These are phyloP conservation scores for Setaria viridis DNA, from an alignment of 202 grass and related monocot species.

Conservation along the genomic window DNA sequence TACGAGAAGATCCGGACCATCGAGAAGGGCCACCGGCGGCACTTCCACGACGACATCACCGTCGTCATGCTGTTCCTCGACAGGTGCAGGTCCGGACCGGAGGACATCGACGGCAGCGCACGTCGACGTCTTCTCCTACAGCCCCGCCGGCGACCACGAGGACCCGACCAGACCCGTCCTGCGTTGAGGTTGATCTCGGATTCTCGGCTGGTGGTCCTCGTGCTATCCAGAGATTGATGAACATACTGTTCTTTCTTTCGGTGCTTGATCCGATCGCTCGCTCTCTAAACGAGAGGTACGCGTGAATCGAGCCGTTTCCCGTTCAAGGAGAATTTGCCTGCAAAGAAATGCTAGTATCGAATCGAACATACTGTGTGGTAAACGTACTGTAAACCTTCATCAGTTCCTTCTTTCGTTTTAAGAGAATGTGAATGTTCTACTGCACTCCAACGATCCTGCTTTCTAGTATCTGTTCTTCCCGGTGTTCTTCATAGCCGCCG, in stretches of 20 bases:
- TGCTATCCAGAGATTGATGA: neutral
- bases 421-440: too few relatives aligned
- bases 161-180: constrained; percentile 52
- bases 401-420: neutral
- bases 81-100: constrained; percentile 11
- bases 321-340: neutral
- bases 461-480: neutral
- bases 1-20: constrained; percentile 69
- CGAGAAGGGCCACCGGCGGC: constrained; percentile 69
- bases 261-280: too few relatives aligned
- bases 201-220: neutral
- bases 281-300: neutral
- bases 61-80: constrained; percentile 86
- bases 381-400: neutral
- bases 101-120: constrained; percentile 62
- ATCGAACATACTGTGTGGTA: too few relatives aligned
- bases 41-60: constrained; percentile 87
- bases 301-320: neutral
- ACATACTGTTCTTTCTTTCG: neutral
- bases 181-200: neutral
- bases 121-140: constrained; percentile 67
- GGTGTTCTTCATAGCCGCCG: neutral
- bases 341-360: neutral
- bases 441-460: neutral
- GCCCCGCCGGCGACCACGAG: constrained; percentile 55